These are phyloP conservation scores for Fusarium pilosicola DNA, from an alignment of 2,329 filamentous ascomycete genomes.

Conservation along the genomic window DNA sequence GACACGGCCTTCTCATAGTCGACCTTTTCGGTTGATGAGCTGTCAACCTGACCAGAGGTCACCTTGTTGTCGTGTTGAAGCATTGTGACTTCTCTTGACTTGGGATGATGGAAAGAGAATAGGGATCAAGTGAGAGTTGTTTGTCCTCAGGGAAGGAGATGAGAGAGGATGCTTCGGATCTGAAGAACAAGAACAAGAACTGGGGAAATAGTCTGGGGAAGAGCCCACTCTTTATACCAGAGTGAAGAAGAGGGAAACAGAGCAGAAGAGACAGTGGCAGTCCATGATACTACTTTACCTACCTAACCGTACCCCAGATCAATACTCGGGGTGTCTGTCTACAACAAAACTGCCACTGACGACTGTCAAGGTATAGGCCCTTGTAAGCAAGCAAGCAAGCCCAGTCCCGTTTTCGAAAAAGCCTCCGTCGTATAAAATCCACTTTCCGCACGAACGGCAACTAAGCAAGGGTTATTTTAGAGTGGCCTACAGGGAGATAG, in stretches of 20 bases:
- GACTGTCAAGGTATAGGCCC: slow-evolving; percentile 15
- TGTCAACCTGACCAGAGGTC: slow-evolving; percentile 26
- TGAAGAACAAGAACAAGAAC: slow-evolving; percentile 36
- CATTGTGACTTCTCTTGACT: slow-evolving; percentile 29
- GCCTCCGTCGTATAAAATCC: slow-evolving; percentile 25
- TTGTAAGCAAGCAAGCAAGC: slow-evolving; percentile 4
- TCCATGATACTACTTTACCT: not conserved
- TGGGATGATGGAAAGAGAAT: not conserved
- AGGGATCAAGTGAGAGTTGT: not conserved
- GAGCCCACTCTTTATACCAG: slow-evolving; percentile 34
- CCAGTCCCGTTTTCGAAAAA: slow-evolving; percentile 24
- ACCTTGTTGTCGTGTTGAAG: slow-evolving; percentile 23
- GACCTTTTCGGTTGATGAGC: slow-evolving; percentile 43
- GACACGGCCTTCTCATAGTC: slow-evolving; percentile 44
- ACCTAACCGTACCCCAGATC: not conserved
- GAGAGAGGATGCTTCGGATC: slow-evolving; percentile 40
- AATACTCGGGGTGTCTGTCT: not conserved
- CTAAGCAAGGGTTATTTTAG: slow-evolving; percentile 29
- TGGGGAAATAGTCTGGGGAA: slow-evolving; percentile 36
- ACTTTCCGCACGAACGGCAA: slow-evolving; percentile 37
- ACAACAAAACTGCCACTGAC: not conserved
- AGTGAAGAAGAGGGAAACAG: not conserved
- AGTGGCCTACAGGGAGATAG: slow-evolving; percentile 1
- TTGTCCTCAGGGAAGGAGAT: slow-evolving; percentile 22
- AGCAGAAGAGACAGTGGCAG: not conserved